phyloP scores from a whole-genome alignment of 2,329 filamentous ascomycete genomes.

The Domatiomyces catenatus region DNA sequence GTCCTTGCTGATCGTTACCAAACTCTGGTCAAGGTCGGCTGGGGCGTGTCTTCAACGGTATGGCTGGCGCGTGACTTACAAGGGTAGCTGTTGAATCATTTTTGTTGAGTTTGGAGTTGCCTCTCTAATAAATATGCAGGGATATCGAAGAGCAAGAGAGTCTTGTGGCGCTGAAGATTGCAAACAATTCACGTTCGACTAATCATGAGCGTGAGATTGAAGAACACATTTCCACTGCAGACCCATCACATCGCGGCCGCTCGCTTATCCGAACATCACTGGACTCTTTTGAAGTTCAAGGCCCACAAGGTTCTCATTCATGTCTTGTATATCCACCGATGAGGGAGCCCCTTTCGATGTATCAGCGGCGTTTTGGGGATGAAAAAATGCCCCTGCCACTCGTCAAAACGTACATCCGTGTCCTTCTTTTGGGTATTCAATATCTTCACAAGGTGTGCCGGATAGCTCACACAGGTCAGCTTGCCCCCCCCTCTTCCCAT shows the following conservation, averaged over 20 bases:
- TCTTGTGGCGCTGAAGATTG: not conserved
- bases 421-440: not conserved
- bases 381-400: not conserved
- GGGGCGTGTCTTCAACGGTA: not conserved
- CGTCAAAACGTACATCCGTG: not conserved
- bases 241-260: not conserved
- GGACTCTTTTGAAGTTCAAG: not conserved
- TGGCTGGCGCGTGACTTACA: not conserved
- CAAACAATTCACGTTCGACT: not conserved
- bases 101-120: not conserved
- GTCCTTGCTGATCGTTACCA: not conserved
- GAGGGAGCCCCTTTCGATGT: not conserved
- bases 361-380: not conserved
- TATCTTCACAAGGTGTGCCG: not conserved
- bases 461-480: not conserved
- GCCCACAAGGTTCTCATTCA: not conserved
- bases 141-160: not conserved
- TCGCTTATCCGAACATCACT: not conserved
- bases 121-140: not conserved
- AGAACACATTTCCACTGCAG: not conserved
- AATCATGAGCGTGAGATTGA: not conserved
- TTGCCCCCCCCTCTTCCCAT: too few species aligned
- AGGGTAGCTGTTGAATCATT: not conserved
- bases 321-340: not conserved
- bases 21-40: not conserved